Percentiles rank a stretch among this genome's conserved stretches.
phyloP scores from a whole-genome alignment of 2,329 filamentous ascomycete genomes.

The Onygenales sp. region DNA sequence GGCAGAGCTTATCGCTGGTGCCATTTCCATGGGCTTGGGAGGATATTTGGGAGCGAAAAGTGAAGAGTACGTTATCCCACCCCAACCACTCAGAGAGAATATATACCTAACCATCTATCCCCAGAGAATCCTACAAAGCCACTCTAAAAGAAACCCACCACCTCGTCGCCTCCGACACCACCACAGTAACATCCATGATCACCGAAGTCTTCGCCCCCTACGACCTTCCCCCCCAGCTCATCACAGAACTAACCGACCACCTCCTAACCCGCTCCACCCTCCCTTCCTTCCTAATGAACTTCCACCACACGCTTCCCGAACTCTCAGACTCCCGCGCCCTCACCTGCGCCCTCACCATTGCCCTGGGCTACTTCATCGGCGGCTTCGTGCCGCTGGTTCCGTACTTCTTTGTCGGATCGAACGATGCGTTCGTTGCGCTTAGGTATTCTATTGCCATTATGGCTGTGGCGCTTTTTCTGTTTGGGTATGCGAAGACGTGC shows the following conservation, averaged over 20 bases:
- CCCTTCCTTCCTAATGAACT: slow-evolving; percentile 32
- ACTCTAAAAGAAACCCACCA: slow-evolving; percentile 27
- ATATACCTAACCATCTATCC: background rate
- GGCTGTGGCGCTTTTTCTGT: slow-evolving; percentile 38
- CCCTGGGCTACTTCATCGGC: slow-evolving; percentile 32
- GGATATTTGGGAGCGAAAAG: slow-evolving; percentile 57
- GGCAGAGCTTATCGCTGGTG: slow-evolving; percentile 65
- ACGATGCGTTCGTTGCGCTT: slow-evolving; percentile 74
- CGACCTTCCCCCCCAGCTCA: slow-evolving; percentile 26
- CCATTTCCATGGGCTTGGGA: slow-evolving; percentile 69
- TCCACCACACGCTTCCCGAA: slow-evolving; percentile 31
- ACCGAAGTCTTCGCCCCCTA: slow-evolving; percentile 30
- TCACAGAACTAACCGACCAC: slow-evolving; percentile 26
- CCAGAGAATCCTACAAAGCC: slow-evolving; percentile 30
- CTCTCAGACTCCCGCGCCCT: slow-evolving; percentile 29
- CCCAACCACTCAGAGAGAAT: background rate
- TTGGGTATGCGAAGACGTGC: slow-evolving; percentile 33
- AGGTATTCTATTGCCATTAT: slow-evolving; percentile 45
- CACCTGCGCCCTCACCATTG: slow-evolving; percentile 30
- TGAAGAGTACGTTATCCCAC: slow-evolving; percentile 23
- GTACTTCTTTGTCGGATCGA: slow-evolving; percentile 55
- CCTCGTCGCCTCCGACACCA: slow-evolving; percentile 22
- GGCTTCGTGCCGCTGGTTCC: slow-evolving; percentile 43
- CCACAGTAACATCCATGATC: slow-evolving; percentile 22
- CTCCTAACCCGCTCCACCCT: slow-evolving; percentile 27